Evolutionary conservation across 805 yeast species (phyloP).

Genomic region (Pichia ethanolica): DNA sequence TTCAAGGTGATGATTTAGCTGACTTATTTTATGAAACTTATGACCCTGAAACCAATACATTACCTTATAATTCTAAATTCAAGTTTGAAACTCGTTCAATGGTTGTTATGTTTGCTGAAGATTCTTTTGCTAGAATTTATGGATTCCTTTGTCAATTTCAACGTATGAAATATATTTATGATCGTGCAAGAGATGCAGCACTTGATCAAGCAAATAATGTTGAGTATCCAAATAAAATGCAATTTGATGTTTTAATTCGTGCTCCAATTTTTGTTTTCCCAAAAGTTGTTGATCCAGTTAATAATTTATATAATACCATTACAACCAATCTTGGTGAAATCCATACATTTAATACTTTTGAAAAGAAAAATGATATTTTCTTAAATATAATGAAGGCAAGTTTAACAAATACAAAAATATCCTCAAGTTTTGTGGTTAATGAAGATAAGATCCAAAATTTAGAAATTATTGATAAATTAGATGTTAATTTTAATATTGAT

Average conservation of each 20-base stretch:
- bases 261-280: slow-evolving; percentile 88
- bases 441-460: slow-evolving; percentile 41
- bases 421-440: slow-evolving; percentile 47
- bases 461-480: slow-evolving; percentile 60
- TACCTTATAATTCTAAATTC: slow-evolving; percentile 47
- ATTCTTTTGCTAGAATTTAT: slow-evolving; percentile 61
- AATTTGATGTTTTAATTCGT: slow-evolving; percentile 60
- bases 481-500: slow-evolving; percentile 52
- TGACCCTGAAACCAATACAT: slow-evolving; percentile 44
- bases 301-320: slow-evolving; percentile 47
- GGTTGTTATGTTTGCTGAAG: slow-evolving; percentile 72
- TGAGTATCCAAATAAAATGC: slow-evolving; percentile 51
- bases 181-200: slow-evolving; percentile 82
- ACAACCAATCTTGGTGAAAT: slow-evolving; percentile 79
- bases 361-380: slow-evolving; percentile 16
- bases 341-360: slow-evolving; percentile 56
- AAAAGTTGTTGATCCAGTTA: slow-evolving; percentile 35
- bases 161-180: slow-evolving; percentile 84
- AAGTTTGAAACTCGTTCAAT: slow-evolving; percentile 70
- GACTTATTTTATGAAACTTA: slow-evolving; percentile 80
- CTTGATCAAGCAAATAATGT: slow-evolving; percentile 64
- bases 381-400: slow-evolving; percentile 62
- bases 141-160: slow-evolving; percentile 67
- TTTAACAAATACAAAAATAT: slow-evolving; percentile 60
- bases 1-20: slow-evolving; percentile 72